phyloP scores from a whole-genome alignment of 2,329 filamentous ascomycete species.

The Didymella sp. region DNA sequence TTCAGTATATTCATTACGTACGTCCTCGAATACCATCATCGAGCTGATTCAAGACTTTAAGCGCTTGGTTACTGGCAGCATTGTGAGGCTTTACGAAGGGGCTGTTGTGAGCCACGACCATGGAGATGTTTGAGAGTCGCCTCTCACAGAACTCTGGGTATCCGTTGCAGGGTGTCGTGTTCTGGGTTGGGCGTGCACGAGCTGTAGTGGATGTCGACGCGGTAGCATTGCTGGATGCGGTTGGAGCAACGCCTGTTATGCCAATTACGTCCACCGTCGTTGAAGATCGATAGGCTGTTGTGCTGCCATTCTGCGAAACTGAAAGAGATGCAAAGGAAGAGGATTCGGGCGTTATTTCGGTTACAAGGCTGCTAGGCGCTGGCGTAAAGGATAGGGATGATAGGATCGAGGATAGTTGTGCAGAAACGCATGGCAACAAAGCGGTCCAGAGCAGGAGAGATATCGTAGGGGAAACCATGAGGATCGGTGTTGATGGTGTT shows the following conservation, averaged over 20 bases:
- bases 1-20: conserved; percentile 20
- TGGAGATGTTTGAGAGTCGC: conserved; percentile 45
- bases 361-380: conserved; percentile 21
- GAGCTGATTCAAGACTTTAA: conserved; percentile 40
- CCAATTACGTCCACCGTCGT: conserved; percentile 25
- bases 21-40: conserved; percentile 47
- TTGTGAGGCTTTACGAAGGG: conserved; percentile 42
- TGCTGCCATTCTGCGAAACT: conserved; percentile 22
- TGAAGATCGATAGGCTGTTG: conserved; percentile 18
- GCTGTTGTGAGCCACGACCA: conserved; percentile 49
- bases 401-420: conserved; percentile 24
- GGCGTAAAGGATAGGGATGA: conserved; percentile 13
- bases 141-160: conserved; percentile 45
- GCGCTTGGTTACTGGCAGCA: conserved; percentile 44
- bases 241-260: conserved; percentile 28
- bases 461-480: conserved; percentile 23
- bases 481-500: conserved; percentile 6
- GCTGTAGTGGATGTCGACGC: conserved; percentile 17
- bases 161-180: conserved; percentile 46
- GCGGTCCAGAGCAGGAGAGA: conserved; percentile 17
- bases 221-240: conserved; percentile 19
- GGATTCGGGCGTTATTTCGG: conserved; percentile 1
- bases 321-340: conserved; percentile 15
- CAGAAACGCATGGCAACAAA: conserved; percentile 16
- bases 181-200: conserved; percentile 27